Conservation (phyloP, 2,329 filamentous ascomycete species). For the Trichophyton schoenleinii region DNA sequence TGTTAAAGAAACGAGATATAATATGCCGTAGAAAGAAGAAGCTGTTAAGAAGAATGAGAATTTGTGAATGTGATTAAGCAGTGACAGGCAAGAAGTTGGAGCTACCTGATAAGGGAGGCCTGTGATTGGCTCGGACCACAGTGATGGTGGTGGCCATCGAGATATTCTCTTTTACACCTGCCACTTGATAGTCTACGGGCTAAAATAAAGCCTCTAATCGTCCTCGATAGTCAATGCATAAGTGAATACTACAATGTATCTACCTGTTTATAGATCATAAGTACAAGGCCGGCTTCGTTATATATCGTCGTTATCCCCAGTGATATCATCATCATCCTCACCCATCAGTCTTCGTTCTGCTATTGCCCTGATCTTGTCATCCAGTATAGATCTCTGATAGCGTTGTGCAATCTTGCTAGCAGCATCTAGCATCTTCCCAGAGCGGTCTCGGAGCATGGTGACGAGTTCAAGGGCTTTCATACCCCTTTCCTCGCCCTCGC, state of each 20-base stretch:
- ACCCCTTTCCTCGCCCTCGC: slow-evolving; percentile 80
- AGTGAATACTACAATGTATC: not conserved
- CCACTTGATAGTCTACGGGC: not conserved
- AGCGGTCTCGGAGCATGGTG: slow-evolving; percentile 67
- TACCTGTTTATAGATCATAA: not conserved
- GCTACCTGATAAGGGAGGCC: not conserved
- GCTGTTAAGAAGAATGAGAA: not conserved
- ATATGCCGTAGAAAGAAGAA: not conserved
- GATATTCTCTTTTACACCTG: not conserved
- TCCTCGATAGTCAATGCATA: not conserved
- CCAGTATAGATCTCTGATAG: slow-evolving; percentile 66
- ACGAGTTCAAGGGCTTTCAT: slow-evolving; percentile 94
- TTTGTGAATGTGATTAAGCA: not conserved
- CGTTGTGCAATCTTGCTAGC: slow-evolving; percentile 79
- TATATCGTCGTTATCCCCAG: slow-evolving; percentile 20
- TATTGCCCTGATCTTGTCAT: slow-evolving; percentile 80
- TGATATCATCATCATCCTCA: slow-evolving; percentile 39
- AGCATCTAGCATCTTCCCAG: slow-evolving; percentile 81
- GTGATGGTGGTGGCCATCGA: not conserved
- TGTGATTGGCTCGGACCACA: not conserved
- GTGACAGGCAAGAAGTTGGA: not conserved
- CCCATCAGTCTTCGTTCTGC: slow-evolving; percentile 58
- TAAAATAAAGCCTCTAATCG: not conserved
- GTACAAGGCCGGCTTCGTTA: not conserved
- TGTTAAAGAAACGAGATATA: not conserved